Percentiles rank a stretch among this genome's conserved stretches.
Conservation (phyloP, 805 yeast species). For the Brettanomyces sp. region DNA sequence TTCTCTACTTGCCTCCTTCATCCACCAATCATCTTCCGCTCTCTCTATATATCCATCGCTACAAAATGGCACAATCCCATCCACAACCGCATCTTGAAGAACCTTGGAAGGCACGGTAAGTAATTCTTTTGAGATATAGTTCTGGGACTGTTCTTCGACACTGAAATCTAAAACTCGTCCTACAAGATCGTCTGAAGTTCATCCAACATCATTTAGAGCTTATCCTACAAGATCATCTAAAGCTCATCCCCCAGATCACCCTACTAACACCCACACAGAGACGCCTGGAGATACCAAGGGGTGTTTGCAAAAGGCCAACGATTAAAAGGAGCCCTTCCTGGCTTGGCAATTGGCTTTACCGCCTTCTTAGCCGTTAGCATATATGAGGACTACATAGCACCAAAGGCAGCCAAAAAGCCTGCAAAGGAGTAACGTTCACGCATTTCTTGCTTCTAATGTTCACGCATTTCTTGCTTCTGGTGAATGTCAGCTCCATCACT, state of each 20-base stretch:
- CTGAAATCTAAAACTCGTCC: too few relatives aligned
- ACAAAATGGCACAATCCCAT: neutral
- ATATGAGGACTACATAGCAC: conserved; percentile 45
- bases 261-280: conserved; percentile 33
- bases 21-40: too few relatives aligned
- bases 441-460: neutral
- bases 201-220: neutral
- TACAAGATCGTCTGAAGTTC: neutral
- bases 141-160: too few relatives aligned
- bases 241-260: neutral
- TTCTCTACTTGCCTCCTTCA: neutral
- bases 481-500: too few relatives aligned
- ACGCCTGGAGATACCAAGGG: conserved; percentile 87
- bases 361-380: conserved; percentile 61
- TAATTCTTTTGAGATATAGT: neutral
- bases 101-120: conserved; percentile 38
- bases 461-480: too few relatives aligned
- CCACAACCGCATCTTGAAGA: conserved; percentile 22
- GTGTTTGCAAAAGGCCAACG: conserved; percentile 65
- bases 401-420: conserved; percentile 18
- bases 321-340: conserved; percentile 68
- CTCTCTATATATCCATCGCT: neutral
- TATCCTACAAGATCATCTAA: neutral
- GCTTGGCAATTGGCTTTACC: conserved; percentile 67
- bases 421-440: neutral